Evolutionary conservation across 148 eudicot genomes (phyloP).

Genomic region (Cornus suecica): DNA sequence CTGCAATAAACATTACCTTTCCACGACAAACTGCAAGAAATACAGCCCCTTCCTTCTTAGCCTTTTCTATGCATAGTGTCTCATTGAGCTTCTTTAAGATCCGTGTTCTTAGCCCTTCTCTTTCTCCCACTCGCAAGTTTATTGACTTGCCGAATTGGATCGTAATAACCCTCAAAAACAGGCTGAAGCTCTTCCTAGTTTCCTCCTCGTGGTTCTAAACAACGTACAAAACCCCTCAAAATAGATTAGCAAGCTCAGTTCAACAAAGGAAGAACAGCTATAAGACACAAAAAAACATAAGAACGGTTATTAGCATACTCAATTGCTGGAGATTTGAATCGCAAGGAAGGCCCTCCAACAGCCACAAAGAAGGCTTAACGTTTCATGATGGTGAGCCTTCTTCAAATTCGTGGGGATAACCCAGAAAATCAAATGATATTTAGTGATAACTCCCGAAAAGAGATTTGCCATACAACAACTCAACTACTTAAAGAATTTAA

Average conservation of each 20-base stretch:
- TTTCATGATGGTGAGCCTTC: no score
- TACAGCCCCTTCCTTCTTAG: slow-evolving; percentile 66
- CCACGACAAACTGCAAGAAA: slow-evolving; percentile 99
- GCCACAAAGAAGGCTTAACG: background rate
- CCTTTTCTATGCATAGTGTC: slow-evolving; percentile 24
- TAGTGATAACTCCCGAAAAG: background rate
- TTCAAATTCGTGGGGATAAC: no score
- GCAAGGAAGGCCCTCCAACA: background rate
- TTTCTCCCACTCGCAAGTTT: slow-evolving; percentile 54
- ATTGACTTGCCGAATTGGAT: slow-evolving; percentile 44
- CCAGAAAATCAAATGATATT: background rate
- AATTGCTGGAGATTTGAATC: background rate
- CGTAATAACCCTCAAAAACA: slow-evolving; percentile 68
- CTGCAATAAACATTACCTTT: slow-evolving; percentile 51
- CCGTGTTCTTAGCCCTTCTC: slow-evolving; percentile 60
- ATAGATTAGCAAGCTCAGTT: slow-evolving; percentile 2
- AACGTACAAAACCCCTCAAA: slow-evolving; percentile 19
- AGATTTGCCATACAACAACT: background rate
- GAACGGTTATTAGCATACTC: no score
- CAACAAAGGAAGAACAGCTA: background rate
- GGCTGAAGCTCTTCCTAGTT: slow-evolving; percentile 74
- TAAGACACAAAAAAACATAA: slow-evolving; percentile 8
- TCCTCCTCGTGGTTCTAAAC: slow-evolving; percentile 88
- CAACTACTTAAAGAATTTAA: slow-evolving; percentile 5
- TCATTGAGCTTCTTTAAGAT: slow-evolving; percentile 23